Evolutionary conservation across 495 filamentous ascomycete genomes (phyloP), one percentile per base, ranked within the genome.

Genomic region (Haplographium delicatum): DNA sequence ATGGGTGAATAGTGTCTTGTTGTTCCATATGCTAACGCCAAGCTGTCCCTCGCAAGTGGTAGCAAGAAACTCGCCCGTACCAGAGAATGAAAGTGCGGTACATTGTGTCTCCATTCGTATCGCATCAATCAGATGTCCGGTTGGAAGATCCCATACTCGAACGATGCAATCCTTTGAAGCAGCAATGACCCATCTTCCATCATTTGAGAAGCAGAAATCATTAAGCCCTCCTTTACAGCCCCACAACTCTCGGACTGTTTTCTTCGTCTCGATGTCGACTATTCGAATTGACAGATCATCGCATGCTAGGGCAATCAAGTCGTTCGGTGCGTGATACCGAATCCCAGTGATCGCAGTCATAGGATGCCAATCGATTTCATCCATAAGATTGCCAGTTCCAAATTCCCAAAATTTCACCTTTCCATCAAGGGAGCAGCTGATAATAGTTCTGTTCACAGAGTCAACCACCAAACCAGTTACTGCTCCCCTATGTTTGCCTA

Each of bases 361-460:
- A 4, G 82, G 82, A 52, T 81, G 76, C 90, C 88, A 95, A 62
- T 95, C 78, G 37, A 97, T 80, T 61, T 96, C 81, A 54, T 91
- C 78, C 13, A 87, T 63, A 2, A 96, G 74, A 43, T 76, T 72
- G 5, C 90, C 91, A 1, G 86, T 84, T 8, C 75, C 67, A 45
- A 97, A 93, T 55, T 95, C 89, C 93, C 93, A 99, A 64, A 99
- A 97, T 73, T 97, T 97, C 55, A 99, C 74, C 62, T 83, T 93
- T n/a, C 94, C 94, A 65, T 99, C 93, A 20, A 89, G 66, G 2
- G 87, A 82, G 62, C 88, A 94, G 48, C 89, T 95, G 26, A 93
- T 82, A 41, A 96, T 74, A 18, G 74, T 78, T 31, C 79, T 82
- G 62, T 97, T 96, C 53, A 97, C 72, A 28, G 82, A 79, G 66